phyloP scores from a whole-genome alignment of 352 stramenopile species.

The Globisporangium nagaii region DNA sequence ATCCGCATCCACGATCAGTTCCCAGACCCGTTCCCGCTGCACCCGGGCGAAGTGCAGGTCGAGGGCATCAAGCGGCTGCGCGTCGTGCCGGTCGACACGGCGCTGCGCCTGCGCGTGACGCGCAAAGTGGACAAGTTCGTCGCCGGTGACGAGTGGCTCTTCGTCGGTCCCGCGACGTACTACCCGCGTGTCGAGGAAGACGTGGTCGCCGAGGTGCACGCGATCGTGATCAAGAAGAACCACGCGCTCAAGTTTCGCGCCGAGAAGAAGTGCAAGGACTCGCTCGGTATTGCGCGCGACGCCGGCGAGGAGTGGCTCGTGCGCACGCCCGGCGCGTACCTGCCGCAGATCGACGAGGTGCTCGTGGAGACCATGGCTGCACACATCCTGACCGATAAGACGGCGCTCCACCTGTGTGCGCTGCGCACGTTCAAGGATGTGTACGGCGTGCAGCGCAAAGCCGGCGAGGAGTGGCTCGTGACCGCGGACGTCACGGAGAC shows the following conservation, averaged over 20 bases:
- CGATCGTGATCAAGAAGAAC: constrained; percentile 77
- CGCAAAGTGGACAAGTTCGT: constrained; percentile 51
- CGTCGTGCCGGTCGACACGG: constrained; percentile 53
- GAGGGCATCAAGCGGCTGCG: constrained; percentile 46
- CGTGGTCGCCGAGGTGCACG: constrained; percentile 41
- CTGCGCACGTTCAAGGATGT: constrained; percentile 72
- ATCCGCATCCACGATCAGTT: constrained; percentile 73
- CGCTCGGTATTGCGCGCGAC: constrained; percentile 49
- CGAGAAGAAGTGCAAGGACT: constrained; percentile 76
- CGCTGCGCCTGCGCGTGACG: constrained; percentile 56
- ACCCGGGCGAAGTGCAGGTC: constrained; percentile 63
- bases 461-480: constrained; percentile 77
- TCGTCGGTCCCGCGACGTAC: constrained; percentile 66
- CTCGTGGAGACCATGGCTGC: constrained; percentile 53
- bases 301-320: constrained; percentile 80
- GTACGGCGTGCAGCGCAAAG: constrained; percentile 61
- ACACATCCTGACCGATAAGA: constrained; percentile 61
- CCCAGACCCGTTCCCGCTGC: constrained; percentile 72
- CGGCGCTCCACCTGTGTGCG: constrained; percentile 56
- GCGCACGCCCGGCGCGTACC: constrained; percentile 58
- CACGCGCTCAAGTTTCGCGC: constrained; percentile 74
- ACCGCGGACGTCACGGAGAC: constrained; percentile 66
- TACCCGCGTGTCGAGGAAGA: constrained; percentile 70
- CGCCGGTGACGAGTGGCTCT: constrained; percentile 74
- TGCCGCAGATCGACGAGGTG: constrained; percentile 74